A percentile compares a stretch with the other conserved stretches of the same genome.
Evolutionary conservation across 2,329 filamentous ascomycete species (phyloP).

Genomic region (Thelonectria olida): DNA sequence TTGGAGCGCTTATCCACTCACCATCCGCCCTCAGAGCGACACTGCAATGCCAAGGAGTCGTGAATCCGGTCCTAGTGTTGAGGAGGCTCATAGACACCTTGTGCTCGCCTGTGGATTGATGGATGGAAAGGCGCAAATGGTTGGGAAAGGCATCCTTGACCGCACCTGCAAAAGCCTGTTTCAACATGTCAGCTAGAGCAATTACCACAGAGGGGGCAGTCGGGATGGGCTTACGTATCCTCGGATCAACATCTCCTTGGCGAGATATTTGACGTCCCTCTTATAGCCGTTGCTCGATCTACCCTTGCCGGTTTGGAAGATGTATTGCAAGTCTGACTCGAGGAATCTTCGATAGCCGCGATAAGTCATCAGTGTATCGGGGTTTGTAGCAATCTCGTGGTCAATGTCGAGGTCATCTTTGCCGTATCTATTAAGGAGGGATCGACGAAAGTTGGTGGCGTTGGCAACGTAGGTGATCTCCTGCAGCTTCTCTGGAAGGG

Average conservation of each 20-base stretch:
- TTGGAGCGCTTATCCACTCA: conserved; percentile 37
- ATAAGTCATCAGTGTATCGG: conserved; percentile 42
- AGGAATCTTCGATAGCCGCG: conserved; percentile 42
- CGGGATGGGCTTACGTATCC: conserved; percentile 36
- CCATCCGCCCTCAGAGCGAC: conserved; percentile 31
- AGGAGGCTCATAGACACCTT: conserved; percentile 44
- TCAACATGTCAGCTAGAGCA: neutral
- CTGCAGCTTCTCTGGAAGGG: conserved; percentile 48
- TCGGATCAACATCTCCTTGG: conserved; percentile 44
- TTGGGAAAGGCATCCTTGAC: conserved; percentile 38
- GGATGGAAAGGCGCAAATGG: conserved; percentile 43
- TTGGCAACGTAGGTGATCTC: conserved; percentile 52
- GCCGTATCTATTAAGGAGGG: conserved; percentile 38
- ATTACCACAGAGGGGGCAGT: neutral
- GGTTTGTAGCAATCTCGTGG: conserved; percentile 40
- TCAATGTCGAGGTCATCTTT: conserved; percentile 39
- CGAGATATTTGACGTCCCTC: conserved; percentile 39
- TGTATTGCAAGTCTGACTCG: conserved; percentile 42
- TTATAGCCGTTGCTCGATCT: conserved; percentile 36
- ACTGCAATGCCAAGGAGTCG: conserved; percentile 46
- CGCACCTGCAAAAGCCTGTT: conserved; percentile 42
- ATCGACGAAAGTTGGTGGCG: conserved; percentile 41
- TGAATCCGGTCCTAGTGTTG: conserved; percentile 42
- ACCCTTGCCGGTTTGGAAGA: conserved; percentile 35
- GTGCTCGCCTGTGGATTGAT: conserved; percentile 38